Conservation (phyloP, 768 basidiomycete species). For the Naganishia vishniacii region DNA sequence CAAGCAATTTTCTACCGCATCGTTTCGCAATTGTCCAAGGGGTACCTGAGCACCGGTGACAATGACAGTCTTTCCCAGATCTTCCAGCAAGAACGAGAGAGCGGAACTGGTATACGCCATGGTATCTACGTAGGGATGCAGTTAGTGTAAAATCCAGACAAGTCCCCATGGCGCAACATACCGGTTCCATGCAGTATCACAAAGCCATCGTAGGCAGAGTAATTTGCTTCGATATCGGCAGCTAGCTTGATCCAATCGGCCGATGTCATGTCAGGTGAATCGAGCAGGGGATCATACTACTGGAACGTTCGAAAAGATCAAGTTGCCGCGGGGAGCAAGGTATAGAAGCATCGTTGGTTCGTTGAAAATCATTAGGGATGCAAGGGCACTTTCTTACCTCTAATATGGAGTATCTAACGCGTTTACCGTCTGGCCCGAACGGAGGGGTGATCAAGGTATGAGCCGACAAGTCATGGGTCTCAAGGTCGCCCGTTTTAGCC, state of each 20-base stretch:
- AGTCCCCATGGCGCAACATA: slow-evolving; percentile 48
- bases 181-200: slow-evolving; percentile 79
- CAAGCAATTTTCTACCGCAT: slow-evolving; percentile 87
- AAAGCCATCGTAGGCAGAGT: slow-evolving; percentile 77
- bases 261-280: slow-evolving; percentile 83
- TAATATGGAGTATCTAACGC: slow-evolving; percentile 76
- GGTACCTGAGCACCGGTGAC: slow-evolving; percentile 92
- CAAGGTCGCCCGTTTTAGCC: slow-evolving; percentile 31
- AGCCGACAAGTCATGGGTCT: slow-evolving; percentile 49
- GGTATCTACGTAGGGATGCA: slow-evolving; percentile 25
- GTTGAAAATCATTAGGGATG: neutral
- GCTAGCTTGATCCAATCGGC: slow-evolving; percentile 87
- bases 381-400: slow-evolving; percentile 52
- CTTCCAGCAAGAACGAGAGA: slow-evolving; percentile 82
- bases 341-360: slow-evolving; percentile 27
- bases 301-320: slow-evolving; percentile 49
- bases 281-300: slow-evolving; percentile 67
- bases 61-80: slow-evolving; percentile 86
- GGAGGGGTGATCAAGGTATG: slow-evolving; percentile 77
- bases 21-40: slow-evolving; percentile 81
- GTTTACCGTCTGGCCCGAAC: slow-evolving; percentile 60
- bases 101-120: slow-evolving; percentile 71
- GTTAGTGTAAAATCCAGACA: neutral
- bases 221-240: slow-evolving; percentile 88
- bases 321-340: slow-evolving; percentile 1